Evolutionary conservation across 2,329 filamentous ascomycete genomes (phyloP), one percentile per base, ranked within the genome.

Genomic region (Colletotrichum sidae): DNA sequence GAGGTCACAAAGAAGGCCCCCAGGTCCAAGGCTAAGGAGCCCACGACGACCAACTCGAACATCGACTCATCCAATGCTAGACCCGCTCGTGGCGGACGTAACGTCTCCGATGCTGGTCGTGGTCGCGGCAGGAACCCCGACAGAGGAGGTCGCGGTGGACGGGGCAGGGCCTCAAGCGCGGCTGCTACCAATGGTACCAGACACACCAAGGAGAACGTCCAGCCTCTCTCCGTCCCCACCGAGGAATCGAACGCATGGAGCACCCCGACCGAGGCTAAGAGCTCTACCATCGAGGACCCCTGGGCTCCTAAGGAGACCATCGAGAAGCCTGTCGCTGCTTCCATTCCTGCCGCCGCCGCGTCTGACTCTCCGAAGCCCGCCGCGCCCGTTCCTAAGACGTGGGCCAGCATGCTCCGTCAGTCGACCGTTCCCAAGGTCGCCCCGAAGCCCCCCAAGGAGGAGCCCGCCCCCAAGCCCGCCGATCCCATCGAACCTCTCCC

Each of bases 1-100:
- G 92, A 95, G 78, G 92, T 96, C 84, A 86, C 88, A 74, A 91
- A 91, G 83, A 94, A 94, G 83, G 88, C 91, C 72, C 83, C 89
- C 72, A 89, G 90, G 78, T 85, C 90, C 71, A 95, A 94, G 86
- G 83, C 84, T 68, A 91, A 92, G 79, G 88, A 92, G 59, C 76
- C 84, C 65, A 79, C 83, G 68, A 79, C 84, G 65, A 81, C 86
- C 63, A 78, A 85, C 66, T 83, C 84, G 70, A 76, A 72, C 70
- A 75, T 79, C 65, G 84, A 87, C 69, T 74, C 80, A 60, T 73
- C 80, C 59, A 78, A 80, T 69, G 79, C 80, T 69, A 81, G 85
- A 76, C 77, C 84, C 70, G 78, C 83, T 70, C 85, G 90, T 71
- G 88, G 89, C 72, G 87, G 88, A 65, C 88, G 89, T 71, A 83